phyloP scores from a whole-genome alignment of 331 rosid genomes.

The Saraca asoca region DNA sequence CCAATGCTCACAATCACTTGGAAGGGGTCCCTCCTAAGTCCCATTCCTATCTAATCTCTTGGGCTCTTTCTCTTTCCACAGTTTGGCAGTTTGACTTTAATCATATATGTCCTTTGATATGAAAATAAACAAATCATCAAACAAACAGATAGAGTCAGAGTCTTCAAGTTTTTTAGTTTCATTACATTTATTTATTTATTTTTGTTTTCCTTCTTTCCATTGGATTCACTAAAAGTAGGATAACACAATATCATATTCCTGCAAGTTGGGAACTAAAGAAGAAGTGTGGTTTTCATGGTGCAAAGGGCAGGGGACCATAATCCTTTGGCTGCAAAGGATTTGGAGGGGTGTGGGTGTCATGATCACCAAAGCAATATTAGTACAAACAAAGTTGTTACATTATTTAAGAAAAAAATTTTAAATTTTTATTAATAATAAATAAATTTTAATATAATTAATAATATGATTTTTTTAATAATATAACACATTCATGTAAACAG shows the following conservation, averaged over 20 bases:
- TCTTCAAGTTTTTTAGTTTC: too few relatives aligned
- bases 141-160: constrained; percentile 1
- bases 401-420: too few relatives aligned
- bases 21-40: neutral
- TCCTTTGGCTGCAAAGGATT: neutral
- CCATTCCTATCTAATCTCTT: neutral
- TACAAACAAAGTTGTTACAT: neutral
- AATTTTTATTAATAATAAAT: too few relatives aligned
- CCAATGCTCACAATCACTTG: constrained; percentile 17
- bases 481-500: too few relatives aligned
- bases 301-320: constrained; percentile 10
- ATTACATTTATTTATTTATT: too few relatives aligned
- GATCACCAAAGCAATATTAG: neutral
- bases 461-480: too few relatives aligned
- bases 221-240: neutral
- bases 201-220: neutral
- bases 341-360: constrained; percentile 23
- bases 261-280: constrained; percentile 31
- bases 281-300: constrained; percentile 6
- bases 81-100: too few relatives aligned
- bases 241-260: constrained; percentile 14
- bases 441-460: too few relatives aligned
- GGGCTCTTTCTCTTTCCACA: neutral
- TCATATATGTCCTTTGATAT: too few relatives aligned
- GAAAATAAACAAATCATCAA: neutral